phyloP scores from a whole-genome alignment of 2,329 filamentous ascomycete genomes.

The Colletotrichum sp. region DNA sequence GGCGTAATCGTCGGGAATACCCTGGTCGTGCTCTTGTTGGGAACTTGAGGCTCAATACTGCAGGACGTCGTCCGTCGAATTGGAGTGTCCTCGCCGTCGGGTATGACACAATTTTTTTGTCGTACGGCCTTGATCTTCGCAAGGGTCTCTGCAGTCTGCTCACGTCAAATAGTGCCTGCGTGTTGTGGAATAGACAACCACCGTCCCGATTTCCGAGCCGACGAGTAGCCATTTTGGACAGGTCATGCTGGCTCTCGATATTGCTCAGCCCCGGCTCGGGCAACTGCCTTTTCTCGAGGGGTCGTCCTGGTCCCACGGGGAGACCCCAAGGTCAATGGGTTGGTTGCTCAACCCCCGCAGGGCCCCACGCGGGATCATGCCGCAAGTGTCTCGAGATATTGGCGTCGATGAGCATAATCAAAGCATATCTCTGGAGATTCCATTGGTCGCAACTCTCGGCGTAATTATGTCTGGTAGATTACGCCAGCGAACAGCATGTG shows the following conservation, averaged over 20 bases:
- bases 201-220: conserved; percentile 8
- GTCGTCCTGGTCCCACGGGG: background rate
- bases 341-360: background rate
- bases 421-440: background rate
- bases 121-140: background rate
- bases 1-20: background rate
- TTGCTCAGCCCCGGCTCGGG: background rate
- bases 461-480: background rate
- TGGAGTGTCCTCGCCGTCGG: background rate
- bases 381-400: background rate
- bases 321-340: background rate
- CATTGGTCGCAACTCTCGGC: conserved; percentile 4
- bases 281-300: background rate
- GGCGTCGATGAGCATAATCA: background rate
- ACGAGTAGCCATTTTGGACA: background rate
- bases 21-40: background rate
- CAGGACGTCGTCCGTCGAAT: background rate
- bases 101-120: background rate
- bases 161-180: background rate
- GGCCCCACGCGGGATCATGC: conserved; percentile 6
- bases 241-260: background rate
- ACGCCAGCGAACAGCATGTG: background rate
- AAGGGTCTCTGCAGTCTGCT: background rate
- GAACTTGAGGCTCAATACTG: background rate
- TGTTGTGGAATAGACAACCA: background rate